Conservation (phyloP, 2,329 filamentous ascomycete genomes). For the Magnaporthiopsis incrustans region DNA sequence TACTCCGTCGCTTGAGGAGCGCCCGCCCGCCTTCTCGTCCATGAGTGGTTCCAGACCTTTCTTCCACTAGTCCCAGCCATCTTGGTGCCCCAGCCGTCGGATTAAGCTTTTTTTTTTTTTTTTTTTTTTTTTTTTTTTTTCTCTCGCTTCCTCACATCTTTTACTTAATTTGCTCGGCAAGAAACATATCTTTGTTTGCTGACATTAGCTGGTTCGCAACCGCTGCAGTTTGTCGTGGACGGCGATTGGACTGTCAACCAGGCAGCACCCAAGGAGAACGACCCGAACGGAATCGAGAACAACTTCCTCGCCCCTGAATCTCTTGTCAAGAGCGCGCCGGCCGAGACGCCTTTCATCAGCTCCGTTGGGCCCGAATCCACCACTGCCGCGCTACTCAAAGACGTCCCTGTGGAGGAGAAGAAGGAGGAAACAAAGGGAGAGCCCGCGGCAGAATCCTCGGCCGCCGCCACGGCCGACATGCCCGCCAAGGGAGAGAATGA, state of each 20-base stretch:
- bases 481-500: constrained; percentile 1
- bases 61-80: constrained; percentile 1
- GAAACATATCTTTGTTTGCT: constrained; percentile 10
- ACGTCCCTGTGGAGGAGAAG: constrained; percentile 48
- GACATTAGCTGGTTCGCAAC: constrained; percentile 12
- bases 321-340: constrained; percentile 43
- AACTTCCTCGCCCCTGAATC: constrained; percentile 78
- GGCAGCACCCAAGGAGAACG: constrained; percentile 71
- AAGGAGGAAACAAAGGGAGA: constrained; percentile 20
- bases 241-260: constrained; percentile 81
- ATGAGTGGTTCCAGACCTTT: constrained; percentile 1
- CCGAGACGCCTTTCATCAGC: constrained; percentile 46
- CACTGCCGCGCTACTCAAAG: constrained; percentile 58
- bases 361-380: constrained; percentile 62
- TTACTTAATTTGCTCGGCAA: neutral
- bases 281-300: constrained; percentile 79
- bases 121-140: constrained; percentile 8
- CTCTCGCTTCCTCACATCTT: constrained; percentile 6
- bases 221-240: constrained; percentile 82
- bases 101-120: constrained; percentile 1
- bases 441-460: constrained; percentile 15
- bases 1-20: neutral
- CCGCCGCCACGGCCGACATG: constrained; percentile 1
- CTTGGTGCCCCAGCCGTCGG: neutral
- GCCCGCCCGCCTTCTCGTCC: neutral